Evolutionary conservation across 768 basidiomycete species (phyloP), one percentile per base, ranked within the genome.

Genomic region (Lactarius vividus): DNA sequence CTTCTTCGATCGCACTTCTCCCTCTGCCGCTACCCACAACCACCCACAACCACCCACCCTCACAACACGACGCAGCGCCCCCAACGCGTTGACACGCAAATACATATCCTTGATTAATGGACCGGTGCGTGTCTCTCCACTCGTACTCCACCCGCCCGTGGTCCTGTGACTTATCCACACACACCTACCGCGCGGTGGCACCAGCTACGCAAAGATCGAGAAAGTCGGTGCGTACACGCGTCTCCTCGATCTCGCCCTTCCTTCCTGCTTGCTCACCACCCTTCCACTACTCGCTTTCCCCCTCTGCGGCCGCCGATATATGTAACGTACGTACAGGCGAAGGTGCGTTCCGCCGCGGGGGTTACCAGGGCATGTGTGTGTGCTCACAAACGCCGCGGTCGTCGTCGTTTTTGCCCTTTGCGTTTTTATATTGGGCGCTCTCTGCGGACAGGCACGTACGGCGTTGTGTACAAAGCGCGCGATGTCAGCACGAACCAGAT

Each of bases 391-490:
- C 42, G 42, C 42, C 42, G 39, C 39, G 39, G 37, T 39, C 37
- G 18, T 18, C 7, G 40, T 42, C 16, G 42, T 40, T 18, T 16
- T 42, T 42, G 18, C 18, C 16, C 18, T 7, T 33, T 20, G 39
- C 54, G 18, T 39, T 33, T 35, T 35, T 35, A 35, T 44, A 35
- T 33, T 39, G 33, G 40, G 23, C n/a, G 39, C 23, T n/a, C 44
- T 60, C 2, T 10, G 44, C 13, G 20, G 10, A 56, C 74, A 98
- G 96, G 96, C 71, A 98, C 96, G 29, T 98, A 98, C 71, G 96
- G 96, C 63, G 96, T 98, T 60, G 96, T 98, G 26, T 98, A 98
- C 84, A 97, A 98, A 77, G 96, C 96, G 46, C 85, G 87, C 70
- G 96, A 98, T 75, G 78, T 86, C 68, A 83, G 78, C 55, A 89